These are phyloP conservation scores for Curvularia eragrostidis DNA, from an alignment of 2,329 filamentous ascomycete species.

Conservation along the genomic window DNA sequence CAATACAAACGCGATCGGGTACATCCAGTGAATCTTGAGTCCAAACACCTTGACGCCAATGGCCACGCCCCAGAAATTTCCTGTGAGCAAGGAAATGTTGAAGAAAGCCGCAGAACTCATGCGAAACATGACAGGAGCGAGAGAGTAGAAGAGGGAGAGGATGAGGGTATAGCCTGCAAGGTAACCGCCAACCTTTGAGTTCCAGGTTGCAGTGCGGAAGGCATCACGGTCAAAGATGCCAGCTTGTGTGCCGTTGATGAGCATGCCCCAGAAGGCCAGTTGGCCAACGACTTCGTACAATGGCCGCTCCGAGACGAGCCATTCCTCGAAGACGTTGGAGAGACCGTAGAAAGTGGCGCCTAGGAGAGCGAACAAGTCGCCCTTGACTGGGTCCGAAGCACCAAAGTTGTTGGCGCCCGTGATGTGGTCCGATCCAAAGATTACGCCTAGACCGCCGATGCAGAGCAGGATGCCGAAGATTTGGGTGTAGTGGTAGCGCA, in stretches of 20 bases:
- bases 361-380: constrained; percentile 88
- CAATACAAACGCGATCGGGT: constrained; percentile 92
- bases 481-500: constrained; percentile 89
- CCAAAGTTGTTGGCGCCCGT: constrained; percentile 74
- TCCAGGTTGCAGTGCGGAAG: constrained; percentile 62
- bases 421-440: constrained; percentile 87
- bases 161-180: constrained; percentile 88
- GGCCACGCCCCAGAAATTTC: constrained; percentile 96
- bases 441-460: constrained; percentile 87
- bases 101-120: constrained; percentile 93
- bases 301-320: constrained; percentile 83
- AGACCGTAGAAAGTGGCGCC: constrained; percentile 92
- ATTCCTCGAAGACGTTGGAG: constrained; percentile 92
- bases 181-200: constrained; percentile 72
- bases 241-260: constrained; percentile 90
- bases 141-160: constrained; percentile 83
- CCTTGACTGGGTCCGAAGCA: constrained; percentile 77
- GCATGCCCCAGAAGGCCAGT: constrained; percentile 83
- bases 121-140: constrained; percentile 86
- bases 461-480: constrained; percentile 86
- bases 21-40: constrained; percentile 82
- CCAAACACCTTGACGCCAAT: constrained; percentile 89
- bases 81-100: constrained; percentile 92
- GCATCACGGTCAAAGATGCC: constrained; percentile 86
- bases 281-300: constrained; percentile 94